Base-by-base conservation (phyloP, 106 monocot genomes). In the Platanthera guangdongensis region DNA sequence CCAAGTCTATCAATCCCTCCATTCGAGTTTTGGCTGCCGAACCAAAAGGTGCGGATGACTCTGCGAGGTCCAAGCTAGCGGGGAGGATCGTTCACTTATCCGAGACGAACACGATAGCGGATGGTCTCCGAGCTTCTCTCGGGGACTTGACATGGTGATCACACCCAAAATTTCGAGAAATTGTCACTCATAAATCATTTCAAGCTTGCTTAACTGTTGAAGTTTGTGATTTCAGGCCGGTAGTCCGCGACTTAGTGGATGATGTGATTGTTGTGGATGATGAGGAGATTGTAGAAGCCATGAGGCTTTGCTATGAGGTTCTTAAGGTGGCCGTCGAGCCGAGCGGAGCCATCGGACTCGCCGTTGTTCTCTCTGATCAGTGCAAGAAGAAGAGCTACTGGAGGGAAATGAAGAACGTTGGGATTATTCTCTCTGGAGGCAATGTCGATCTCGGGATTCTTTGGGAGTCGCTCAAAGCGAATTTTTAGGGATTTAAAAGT, bases 311-410 rank as follows among this genome's bases (percentile, higher is more conserved):
- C 75, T 97, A 86, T 47, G 96, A 93, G 81, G 81, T 97, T 78
- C 86, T 97, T 63, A 97, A 97, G 77, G 87, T 93, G 59, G 93
- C 85, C 4, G 87, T 97, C 60, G 96, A 97, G 70, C 96, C 96
- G 0, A 97, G 96, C 25, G 96, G 93, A 8, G 93, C 96, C 46
- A 81, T 91, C 25, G 91, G 96, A 14, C 89, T 97, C 30, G 96
- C 96, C 16, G 93, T 84, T 70, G 85, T 91, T 77, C 88, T 97
- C 11, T 93, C 96, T 6, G 74, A 89, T 28, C 59, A 86, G 77
- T 93, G 93, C 71, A 86, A 57, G 72, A 47, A 84, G 15, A 85
- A 75, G 63, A 53, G 51, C 16, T 77, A 82, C 9, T 84, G 83
- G 83, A 80, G 81, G 57, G 75, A 77, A 13, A 76, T 87, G 80